Evolutionary conservation across 495 filamentous ascomycete genomes (phyloP).

Genomic region (Talaromyces stipitatus): DNA sequence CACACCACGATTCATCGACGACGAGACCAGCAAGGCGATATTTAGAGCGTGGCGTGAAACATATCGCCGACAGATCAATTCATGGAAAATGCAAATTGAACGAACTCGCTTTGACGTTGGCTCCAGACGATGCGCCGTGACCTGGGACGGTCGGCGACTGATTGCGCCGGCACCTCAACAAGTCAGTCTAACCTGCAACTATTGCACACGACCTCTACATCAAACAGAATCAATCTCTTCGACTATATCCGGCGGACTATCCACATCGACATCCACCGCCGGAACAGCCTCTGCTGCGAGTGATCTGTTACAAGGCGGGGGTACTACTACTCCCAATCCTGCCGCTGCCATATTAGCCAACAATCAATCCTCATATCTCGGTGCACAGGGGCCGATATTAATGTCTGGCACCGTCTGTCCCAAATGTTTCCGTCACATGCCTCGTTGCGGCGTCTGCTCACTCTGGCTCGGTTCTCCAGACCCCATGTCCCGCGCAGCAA

Average conservation of each 20-base stretch:
- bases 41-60: slow-evolving; percentile 73
- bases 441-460: slow-evolving; percentile 82
- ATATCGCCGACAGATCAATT: slow-evolving; percentile 76
- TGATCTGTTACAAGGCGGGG: slow-evolving; percentile 13
- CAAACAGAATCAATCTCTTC: slow-evolving; percentile 24
- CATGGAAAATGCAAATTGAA: slow-evolving; percentile 57
- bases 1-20: slow-evolving; percentile 72
- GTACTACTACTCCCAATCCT: slow-evolving; percentile 29
- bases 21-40: slow-evolving; percentile 42
- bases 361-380: slow-evolving; percentile 1
- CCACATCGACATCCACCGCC: slow-evolving; percentile 3
- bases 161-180: slow-evolving; percentile 63
- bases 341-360: slow-evolving; percentile 15
- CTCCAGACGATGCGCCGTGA: slow-evolving; percentile 52
- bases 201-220: slow-evolving; percentile 57
- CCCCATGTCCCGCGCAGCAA: slow-evolving; percentile 50
- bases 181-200: slow-evolving; percentile 73
- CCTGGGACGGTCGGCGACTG: slow-evolving; percentile 53
- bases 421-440: slow-evolving; percentile 78
- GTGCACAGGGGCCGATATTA: slow-evolving; percentile 2
- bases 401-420: slow-evolving; percentile 62
- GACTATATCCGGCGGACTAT: not conserved
- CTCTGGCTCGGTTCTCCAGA: slow-evolving; percentile 76
- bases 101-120: slow-evolving; percentile 54
- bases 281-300: slow-evolving; percentile 22